Evolutionary conservation across 257 asterid genomes (phyloP).

Genomic region (Fraxinus anomala): DNA sequence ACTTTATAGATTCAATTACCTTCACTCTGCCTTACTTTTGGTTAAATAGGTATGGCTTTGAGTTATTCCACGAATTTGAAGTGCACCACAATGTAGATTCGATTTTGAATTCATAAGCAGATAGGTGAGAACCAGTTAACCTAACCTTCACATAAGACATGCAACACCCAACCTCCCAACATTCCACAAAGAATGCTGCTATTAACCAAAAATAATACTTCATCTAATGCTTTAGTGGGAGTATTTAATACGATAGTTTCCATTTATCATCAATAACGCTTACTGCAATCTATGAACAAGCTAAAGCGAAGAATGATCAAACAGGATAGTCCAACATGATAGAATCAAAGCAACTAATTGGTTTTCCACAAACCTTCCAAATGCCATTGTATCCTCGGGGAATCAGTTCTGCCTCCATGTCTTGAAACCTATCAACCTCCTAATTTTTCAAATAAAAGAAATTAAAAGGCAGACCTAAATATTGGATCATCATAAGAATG

Average conservation of each 20-base stretch:
- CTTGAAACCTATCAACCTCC: slow-evolving; percentile 97
- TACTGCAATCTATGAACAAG: background rate
- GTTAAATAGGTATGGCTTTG: background rate
- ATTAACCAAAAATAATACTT: slow-evolving; percentile 8
- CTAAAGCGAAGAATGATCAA: slow-evolving; percentile 15
- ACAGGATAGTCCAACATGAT: slow-evolving; percentile 12
- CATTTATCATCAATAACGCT: background rate
- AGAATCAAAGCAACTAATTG: slow-evolving; percentile 27
- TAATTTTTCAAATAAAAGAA: slow-evolving; percentile 38
- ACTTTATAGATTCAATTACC: background rate
- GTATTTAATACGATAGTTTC: slow-evolving; percentile 1
- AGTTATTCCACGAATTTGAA: background rate
- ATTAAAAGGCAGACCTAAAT: slow-evolving; percentile 13
- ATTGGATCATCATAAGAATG: slow-evolving; percentile 13
- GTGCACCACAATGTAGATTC: slow-evolving; percentile 1
- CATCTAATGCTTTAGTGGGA: slow-evolving; percentile 16
- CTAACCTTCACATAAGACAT: background rate
- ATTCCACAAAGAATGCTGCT: background rate
- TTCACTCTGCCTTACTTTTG: slow-evolving; percentile 6
- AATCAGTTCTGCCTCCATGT: slow-evolving; percentile 68
- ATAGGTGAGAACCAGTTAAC: background rate
- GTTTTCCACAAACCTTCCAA: slow-evolving; percentile 72
- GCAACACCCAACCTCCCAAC: slow-evolving; percentile 1
- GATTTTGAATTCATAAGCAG: background rate
- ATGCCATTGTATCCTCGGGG: slow-evolving; percentile 83